These are phyloP conservation scores for Haplosporangium sp. DNA, from an alignment of 371 early-diverging fungal species.

Conservation along the genomic window DNA sequence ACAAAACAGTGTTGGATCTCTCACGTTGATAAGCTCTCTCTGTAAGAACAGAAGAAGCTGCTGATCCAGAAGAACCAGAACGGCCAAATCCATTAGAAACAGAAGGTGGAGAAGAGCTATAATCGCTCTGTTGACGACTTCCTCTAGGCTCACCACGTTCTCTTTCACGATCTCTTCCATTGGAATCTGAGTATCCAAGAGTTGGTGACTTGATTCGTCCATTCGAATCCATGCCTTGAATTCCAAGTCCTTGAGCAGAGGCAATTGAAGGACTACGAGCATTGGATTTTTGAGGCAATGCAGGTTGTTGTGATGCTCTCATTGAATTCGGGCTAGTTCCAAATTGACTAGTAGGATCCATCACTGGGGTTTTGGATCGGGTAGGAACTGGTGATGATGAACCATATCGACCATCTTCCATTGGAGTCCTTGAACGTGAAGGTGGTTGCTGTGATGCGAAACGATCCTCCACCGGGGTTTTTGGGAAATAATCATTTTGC, in stretches of 20 bases:
- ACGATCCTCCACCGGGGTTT: constrained; percentile 38
- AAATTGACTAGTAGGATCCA: constrained; percentile 23
- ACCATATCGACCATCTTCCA: constrained; percentile 33
- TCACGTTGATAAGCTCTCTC: constrained; percentile 35
- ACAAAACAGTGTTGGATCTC: constrained; percentile 48
- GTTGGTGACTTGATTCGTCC: constrained; percentile 43
- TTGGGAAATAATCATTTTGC: constrained; percentile 51
- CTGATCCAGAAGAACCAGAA: constrained; percentile 43
- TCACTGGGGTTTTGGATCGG: constrained; percentile 43
- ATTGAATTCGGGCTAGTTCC: constrained; percentile 31
- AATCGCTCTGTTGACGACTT: constrained; percentile 20
- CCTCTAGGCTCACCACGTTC: constrained; percentile 27
- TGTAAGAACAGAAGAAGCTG: constrained; percentile 30
- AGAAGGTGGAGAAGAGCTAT: constrained; percentile 27
- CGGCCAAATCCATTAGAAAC: constrained; percentile 36
- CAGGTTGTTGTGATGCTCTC: constrained; percentile 42
- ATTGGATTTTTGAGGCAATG: constrained; percentile 48
- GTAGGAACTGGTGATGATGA: constrained; percentile 32
- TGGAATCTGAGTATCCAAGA: constrained; percentile 11
- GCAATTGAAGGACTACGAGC: constrained; percentile 51
- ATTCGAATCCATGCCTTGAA: constrained; percentile 41
- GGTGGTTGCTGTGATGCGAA: constrained; percentile 18
- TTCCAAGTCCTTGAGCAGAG: constrained; percentile 51
- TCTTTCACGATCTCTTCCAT: constrained; percentile 12
- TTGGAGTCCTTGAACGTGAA: constrained; percentile 34